Percentiles rank a stretch among this genome's conserved stretches.
Conservation (phyloP, 805 yeast genomes). For the Millerago galiae region DNA sequence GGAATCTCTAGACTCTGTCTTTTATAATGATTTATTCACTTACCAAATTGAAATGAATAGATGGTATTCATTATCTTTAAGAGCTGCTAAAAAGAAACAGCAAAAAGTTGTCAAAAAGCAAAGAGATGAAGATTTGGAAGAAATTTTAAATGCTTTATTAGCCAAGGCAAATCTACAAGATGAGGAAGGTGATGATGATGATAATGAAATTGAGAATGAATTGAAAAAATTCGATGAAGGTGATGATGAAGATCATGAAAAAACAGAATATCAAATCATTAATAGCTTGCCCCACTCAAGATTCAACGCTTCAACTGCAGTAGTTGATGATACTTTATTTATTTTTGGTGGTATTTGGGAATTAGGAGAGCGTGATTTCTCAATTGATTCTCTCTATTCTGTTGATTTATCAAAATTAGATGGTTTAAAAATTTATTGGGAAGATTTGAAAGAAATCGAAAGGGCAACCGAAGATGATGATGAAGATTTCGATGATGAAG, state of each 20-base stretch:
- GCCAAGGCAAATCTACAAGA: constrained; percentile 62
- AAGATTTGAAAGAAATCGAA: constrained; percentile 57
- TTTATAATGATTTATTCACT: constrained; percentile 73
- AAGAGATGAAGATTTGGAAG: constrained; percentile 67
- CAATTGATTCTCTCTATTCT: constrained; percentile 78
- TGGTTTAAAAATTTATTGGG: constrained; percentile 88
- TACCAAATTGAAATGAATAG: constrained; percentile 82
- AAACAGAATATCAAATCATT: constrained; percentile 34
- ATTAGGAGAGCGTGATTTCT: constrained; percentile 76
- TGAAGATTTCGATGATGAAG: constrained; percentile 60
- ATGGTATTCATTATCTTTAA: constrained; percentile 72
- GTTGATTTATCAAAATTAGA: constrained; percentile 82
- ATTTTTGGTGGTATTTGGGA: constrained; percentile 92
- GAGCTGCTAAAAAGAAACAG: constrained; percentile 52
- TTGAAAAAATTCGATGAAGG: constrained; percentile 35
- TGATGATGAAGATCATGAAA: constrained; percentile 6
- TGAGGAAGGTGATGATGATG: constrained; percentile 37
- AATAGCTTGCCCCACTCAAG: constrained; percentile 78
- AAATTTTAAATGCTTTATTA: constrained; percentile 65
- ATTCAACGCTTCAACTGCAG: constrained; percentile 81
- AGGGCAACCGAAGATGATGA: constrained; percentile 48
- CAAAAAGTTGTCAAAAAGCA: constrained; percentile 40
- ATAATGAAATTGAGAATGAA: constrained; percentile 43
- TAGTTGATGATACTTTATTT: constrained; percentile 74
- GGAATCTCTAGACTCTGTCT: constrained; percentile 78